A percentile compares a stretch with the other conserved stretches of the same genome.
These are phyloP conservation scores for Coriolopsis trogii DNA, from an alignment of 1,284 basidiomycete genomes.

Conservation along the genomic window DNA sequence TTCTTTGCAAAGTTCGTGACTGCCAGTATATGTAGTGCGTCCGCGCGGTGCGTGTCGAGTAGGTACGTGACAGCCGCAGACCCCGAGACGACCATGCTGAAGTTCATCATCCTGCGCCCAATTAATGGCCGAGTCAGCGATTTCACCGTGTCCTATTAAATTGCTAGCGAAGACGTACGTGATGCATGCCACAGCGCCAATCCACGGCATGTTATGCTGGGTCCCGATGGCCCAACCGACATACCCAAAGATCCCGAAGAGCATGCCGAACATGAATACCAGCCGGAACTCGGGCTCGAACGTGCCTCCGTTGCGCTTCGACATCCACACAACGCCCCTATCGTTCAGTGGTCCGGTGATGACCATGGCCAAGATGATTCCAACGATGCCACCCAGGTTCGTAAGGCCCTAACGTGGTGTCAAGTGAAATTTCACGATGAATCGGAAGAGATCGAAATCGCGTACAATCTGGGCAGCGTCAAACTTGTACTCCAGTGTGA, in stretches of 20 bases:
- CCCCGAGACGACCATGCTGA: constrained; percentile 44
- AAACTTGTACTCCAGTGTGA: constrained; percentile 45
- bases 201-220: constrained; percentile 46
- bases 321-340: constrained; percentile 44
- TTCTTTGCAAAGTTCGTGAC: constrained; percentile 48
- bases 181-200: constrained; percentile 46
- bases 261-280: constrained; percentile 44
- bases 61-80: constrained; percentile 46
- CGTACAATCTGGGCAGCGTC: constrained; percentile 39
- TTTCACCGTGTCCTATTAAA: too few species aligned
- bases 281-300: constrained; percentile 53
- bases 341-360: constrained; percentile 47
- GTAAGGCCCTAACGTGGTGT: constrained; percentile 36
- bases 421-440: background rate
- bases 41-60: constrained; percentile 44
- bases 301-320: constrained; percentile 45
- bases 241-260: constrained; percentile 48
- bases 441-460: background rate
- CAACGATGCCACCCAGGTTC: constrained; percentile 46
- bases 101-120: constrained; percentile 38
- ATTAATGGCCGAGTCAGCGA: too few species aligned
- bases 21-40: constrained; percentile 45
- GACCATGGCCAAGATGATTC: constrained; percentile 42
- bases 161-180: constrained; percentile 34
- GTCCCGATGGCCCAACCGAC: constrained; percentile 49